A percentile compares a stretch with the other conserved stretches of the same genome.
phyloP scores from a whole-genome alignment of 331 rosid species.

The Acacia pycnantha region DNA sequence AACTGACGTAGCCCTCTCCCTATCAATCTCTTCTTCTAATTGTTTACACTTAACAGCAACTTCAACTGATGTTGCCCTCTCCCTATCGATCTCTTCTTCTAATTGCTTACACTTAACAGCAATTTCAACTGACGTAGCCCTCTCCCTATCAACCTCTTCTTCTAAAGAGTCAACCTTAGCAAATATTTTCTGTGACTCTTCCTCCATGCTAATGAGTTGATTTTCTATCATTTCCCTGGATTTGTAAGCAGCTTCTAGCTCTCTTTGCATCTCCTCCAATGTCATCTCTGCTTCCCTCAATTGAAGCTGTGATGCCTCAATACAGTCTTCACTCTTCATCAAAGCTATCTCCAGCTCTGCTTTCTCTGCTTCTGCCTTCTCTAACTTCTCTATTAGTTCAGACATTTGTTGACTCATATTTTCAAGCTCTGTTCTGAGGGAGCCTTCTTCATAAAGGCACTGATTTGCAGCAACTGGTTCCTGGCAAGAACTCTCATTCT shows the following conservation, averaged over 20 bases:
- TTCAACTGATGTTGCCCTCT: no score
- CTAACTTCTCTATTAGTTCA: slow-evolving; percentile 44
- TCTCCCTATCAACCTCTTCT: no score
- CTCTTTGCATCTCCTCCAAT: slow-evolving; percentile 57
- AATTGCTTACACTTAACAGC: no score
- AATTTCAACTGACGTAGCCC: no score
- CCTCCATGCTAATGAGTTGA: slow-evolving; percentile 60
- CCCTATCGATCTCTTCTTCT: no score
- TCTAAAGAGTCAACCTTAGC: slow-evolving; percentile 34
- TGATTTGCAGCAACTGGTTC: slow-evolving; percentile 32
- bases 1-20: slow-evolving; percentile 52
- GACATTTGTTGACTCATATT: slow-evolving; percentile 17
- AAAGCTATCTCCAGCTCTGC: slow-evolving; percentile 52
- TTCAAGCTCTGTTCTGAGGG: slow-evolving; percentile 46
- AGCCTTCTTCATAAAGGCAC: slow-evolving; percentile 34
- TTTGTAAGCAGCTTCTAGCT: slow-evolving; percentile 44
- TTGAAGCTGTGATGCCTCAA: slow-evolving; percentile 45
- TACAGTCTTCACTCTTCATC: slow-evolving; percentile 37
- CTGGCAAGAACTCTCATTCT: slow-evolving; percentile 33
- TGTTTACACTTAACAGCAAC: no score
- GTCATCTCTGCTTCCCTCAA: slow-evolving; percentile 53
- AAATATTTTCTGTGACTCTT: slow-evolving; percentile 58
- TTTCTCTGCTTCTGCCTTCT: slow-evolving; percentile 41
- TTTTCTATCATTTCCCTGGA: slow-evolving; percentile 51
- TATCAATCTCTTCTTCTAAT: slow-evolving; percentile 50